Conservation (phyloP, 805 yeast genomes). For the Clavispora santaluciae region DNA sequence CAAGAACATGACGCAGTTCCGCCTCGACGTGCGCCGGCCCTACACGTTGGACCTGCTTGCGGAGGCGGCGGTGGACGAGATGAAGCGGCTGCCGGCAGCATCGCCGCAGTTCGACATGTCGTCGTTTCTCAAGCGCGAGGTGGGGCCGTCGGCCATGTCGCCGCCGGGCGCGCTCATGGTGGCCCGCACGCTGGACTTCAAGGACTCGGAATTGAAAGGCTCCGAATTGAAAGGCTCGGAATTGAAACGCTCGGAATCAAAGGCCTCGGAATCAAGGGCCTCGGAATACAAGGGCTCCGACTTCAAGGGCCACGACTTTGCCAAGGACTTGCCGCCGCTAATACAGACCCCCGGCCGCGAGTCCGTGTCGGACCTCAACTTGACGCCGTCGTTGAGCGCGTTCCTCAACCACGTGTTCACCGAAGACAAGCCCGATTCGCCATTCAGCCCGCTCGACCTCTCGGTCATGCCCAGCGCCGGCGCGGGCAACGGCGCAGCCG, state of each 20-base stretch:
- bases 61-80: constrained; percentile 31
- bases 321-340: neutral
- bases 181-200: neutral
- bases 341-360: constrained; percentile 8
- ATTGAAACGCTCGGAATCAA: neutral
- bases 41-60: constrained; percentile 28
- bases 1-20: constrained; percentile 2
- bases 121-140: neutral
- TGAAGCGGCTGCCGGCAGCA: constrained; percentile 1
- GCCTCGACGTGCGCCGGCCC: constrained; percentile 11
- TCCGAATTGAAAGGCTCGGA: neutral
- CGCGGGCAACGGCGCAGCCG: neutral
- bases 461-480: neutral
- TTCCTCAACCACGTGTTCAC: constrained; percentile 31
- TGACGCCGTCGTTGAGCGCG: constrained; percentile 37
- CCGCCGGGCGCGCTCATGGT: neutral
- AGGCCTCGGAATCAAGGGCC: neutral
- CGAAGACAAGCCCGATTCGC: constrained; percentile 16
- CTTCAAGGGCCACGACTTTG: constrained; percentile 8
- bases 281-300: neutral
- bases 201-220: neutral
- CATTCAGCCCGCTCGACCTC: constrained; percentile 25
- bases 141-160: neutral
- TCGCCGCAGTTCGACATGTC: neutral
- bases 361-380: constrained; percentile 17